Percentiles rank a stretch among this genome's conserved stretches.
phyloP scores from a whole-genome alignment of 2,329 filamentous ascomycete species.

The Trichoderma arundinaceum region DNA sequence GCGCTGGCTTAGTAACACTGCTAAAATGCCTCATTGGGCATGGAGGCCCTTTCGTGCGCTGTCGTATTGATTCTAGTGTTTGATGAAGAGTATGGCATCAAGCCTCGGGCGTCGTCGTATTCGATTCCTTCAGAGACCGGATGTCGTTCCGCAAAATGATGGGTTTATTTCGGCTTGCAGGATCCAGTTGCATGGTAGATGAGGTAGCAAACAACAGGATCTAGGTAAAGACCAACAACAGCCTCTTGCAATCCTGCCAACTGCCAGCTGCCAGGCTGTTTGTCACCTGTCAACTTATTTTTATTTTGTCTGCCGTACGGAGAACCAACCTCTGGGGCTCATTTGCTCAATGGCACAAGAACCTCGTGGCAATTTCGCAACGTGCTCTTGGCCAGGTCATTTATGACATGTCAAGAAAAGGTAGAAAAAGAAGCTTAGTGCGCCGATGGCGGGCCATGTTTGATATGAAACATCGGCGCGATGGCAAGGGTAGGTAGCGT shows the following conservation, averaged over 20 bases:
- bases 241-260: too few species aligned
- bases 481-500: conserved; percentile 18
- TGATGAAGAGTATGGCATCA: not conserved
- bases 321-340: not conserved
- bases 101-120: too few species aligned
- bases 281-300: too few species aligned
- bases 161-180: too few species aligned
- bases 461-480: conserved; percentile 28
- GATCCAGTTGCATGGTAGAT: too few species aligned
- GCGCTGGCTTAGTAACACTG: not conserved
- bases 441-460: conserved; percentile 24
- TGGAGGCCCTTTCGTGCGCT: conserved; percentile 1
- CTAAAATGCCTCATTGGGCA: conserved; percentile 26
- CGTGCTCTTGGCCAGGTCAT: conserved; percentile 5
- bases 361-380: conserved; percentile 22
- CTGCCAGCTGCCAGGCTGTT: too few species aligned
- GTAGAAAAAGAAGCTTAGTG: conserved; percentile 17
- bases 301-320: too few species aligned
- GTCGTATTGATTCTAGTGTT: conserved; percentile 7
- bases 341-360: not conserved
- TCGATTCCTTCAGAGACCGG: not conserved
- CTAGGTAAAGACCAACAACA: too few species aligned
- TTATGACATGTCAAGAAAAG: conserved; percentile 5
- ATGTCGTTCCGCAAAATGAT: not conserved
- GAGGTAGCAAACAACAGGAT: too few species aligned